Percentiles rank a stretch among this genome's conserved stretches.
These are phyloP conservation scores for Cicer yamashitae DNA, from an alignment of 306 rosid genomes.

Conservation along the genomic window DNA sequence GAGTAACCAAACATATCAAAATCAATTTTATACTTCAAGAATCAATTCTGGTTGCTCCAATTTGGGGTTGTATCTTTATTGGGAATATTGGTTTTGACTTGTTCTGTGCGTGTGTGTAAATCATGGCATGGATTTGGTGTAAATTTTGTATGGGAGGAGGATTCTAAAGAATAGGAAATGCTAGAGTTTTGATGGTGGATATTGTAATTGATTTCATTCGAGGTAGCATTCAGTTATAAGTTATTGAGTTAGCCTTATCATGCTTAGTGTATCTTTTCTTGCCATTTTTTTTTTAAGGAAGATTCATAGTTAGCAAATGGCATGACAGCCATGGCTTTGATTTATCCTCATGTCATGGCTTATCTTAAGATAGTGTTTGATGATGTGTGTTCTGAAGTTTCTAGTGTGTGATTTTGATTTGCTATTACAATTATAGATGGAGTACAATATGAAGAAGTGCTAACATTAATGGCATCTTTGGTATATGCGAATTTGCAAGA, in stretches of 20 bases:
- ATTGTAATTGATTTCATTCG: constrained; percentile 24
- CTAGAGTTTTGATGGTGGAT: constrained; percentile 25
- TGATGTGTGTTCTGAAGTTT: neutral
- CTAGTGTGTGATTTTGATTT: neutral
- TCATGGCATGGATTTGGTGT: neutral
- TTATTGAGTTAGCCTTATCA: neutral
- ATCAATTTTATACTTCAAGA: no score
- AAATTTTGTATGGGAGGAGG: constrained; percentile 24
- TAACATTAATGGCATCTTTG: constrained; percentile 2
- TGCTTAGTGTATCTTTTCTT: constrained; percentile 11
- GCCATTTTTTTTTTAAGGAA: neutral
- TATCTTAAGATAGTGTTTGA: constrained; percentile 24
- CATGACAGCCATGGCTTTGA: constrained; percentile 5
- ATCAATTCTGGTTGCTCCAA: no score
- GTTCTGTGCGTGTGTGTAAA: neutral
- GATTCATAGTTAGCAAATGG: neutral
- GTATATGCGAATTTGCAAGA: neutral
- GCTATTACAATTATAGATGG: neutral
- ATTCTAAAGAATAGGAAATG: constrained; percentile 6
- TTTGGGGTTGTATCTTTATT: neutral
- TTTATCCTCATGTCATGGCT: neutral
- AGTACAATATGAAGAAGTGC: neutral
- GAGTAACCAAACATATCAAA: no score
- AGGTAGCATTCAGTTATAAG: constrained; percentile 7
- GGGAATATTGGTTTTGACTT: constrained; percentile 24